phyloP scores from a whole-genome alignment of 805 yeast genomes.

The Metschnikowia shivogae region DNA sequence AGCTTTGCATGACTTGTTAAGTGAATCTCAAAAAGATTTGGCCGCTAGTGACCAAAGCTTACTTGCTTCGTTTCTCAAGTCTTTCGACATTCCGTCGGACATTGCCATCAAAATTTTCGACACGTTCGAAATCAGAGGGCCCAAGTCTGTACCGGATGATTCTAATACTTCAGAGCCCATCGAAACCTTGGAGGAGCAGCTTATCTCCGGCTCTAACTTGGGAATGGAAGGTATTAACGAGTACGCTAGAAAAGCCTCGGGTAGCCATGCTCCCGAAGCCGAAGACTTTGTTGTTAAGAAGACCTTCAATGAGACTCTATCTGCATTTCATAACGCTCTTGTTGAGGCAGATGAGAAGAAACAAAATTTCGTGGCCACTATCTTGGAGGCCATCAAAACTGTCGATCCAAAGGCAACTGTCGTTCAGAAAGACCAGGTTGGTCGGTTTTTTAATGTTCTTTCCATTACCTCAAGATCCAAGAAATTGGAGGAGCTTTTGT shows the following conservation, averaged over 20 bases:
- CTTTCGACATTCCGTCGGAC: conserved; percentile 35
- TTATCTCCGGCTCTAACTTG: neutral
- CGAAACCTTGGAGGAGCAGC: conserved; percentile 2
- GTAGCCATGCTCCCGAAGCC: neutral
- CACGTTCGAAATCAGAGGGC: conserved; percentile 7
- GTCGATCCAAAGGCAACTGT: conserved; percentile 31
- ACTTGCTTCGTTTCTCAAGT: conserved; percentile 20
- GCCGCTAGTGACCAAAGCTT: conserved; percentile 17
- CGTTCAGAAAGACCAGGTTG: conserved; percentile 25
- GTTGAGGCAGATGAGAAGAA: conserved; percentile 25
- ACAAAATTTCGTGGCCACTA: conserved; percentile 17
- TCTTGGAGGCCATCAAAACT: conserved; percentile 17
- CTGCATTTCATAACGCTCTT: conserved; percentile 31
- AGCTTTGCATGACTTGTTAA: conserved; percentile 8
- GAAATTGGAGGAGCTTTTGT: conserved; percentile 20
- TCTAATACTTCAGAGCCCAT: neutral
- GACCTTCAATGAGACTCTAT: conserved; percentile 29
- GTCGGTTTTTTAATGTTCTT: conserved; percentile 40
- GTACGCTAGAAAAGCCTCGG: neutral
- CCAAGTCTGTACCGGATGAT: neutral
- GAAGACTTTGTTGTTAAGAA: conserved; percentile 31
- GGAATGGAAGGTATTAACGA: neutral
- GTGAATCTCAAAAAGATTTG: conserved; percentile 19
- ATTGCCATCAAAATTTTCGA: conserved; percentile 41
- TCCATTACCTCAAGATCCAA: conserved; percentile 42